Evolutionary conservation across 441 rosid genomes (phyloP), one percentile per base, ranked within the genome.

Genomic region (Biscutella laevigata): DNA sequence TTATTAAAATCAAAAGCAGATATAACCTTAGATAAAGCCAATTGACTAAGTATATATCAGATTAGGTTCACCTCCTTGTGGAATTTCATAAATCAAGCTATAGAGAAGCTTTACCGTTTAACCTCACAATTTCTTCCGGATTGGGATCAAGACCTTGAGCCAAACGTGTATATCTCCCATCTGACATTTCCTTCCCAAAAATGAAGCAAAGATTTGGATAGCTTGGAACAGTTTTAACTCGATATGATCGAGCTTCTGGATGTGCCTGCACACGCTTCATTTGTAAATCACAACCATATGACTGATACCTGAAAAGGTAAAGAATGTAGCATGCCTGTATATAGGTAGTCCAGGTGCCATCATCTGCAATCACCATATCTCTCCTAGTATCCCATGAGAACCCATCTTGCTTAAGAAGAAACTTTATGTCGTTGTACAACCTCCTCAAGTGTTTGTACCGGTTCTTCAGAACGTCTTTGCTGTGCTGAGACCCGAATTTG

Each of bases 301-400:
- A 37, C 33, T 13, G 13, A 27, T 17, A 12, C 32, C 37, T 35
- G 14, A 41, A 60, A 25, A 47, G 30, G 12, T 56, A 16, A 48
- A 14, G 39, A 52, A 46, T 42, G 51, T 17, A 29, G 30, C 69
- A 56, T 54, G 79, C 97, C 83, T 82, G 83, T 56, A 68, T 72
- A 67, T 86, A 82, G 19, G 78, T 74, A 63, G 74, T 81, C 95
- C 95, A 90, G 32, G 69, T 61, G 62, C 38, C 46, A 66, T 89
- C 95, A 59, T 82, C 84, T 57, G 97, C 97, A 15, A 75, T 72
- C 61, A 89, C 79, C 88, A 86, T 84, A 60, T 84, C 94, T 42
- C 76, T 69, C 20, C 63, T 62, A 68, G 78, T 80, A 70, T 86
- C 88, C 97, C 97, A 89, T 22, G 80, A 77, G 73, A 89, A 86